Evolutionary conservation across 2,329 filamentous ascomycete genomes (phyloP), one percentile per base, ranked within the genome.

Genomic region (Monosporascus sp.): DNA sequence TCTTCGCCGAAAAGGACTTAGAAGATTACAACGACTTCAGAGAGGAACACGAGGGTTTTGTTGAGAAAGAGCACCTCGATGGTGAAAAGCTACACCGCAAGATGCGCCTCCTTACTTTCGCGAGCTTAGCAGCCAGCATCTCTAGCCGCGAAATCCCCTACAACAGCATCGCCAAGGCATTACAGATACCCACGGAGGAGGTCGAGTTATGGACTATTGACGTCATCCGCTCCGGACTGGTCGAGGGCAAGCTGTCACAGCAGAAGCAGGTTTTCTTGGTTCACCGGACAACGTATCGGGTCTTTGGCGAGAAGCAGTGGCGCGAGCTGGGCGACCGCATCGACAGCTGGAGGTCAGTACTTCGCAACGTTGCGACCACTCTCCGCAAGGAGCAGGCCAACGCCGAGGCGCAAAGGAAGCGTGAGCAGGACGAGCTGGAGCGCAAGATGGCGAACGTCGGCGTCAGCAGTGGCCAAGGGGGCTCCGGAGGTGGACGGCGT

Each of bases 201-300:
- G 91, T 97, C 43, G 94, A 99, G 81, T 88, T 93, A 82, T 99
- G 94, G 94, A 91, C 95, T 62, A 99, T 99, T 67, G 94, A 99
- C 71, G 92, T 95, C 63, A 97, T 99, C 75, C 90, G 94, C 62
- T 91, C 92, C 48, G 91, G 92, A 36, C 85, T 99, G 38, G 90
- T 99, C 50, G 94, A 99, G 78, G 94, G 94, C 70, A 96, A 96
- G 76, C 85, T 99, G 63, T 94, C 89, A 55, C 94, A 99, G 77
- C 83, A 93, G 70, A 91, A 91, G 71, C 84, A 90, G 70, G 89
- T 93, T 59, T 97, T 99, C 81, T 81, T 97, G 51, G 91, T 99
- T 58, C 94, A 99, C 80, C 86, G 94, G 70, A 91, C 91, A 65
- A 96, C 91, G 56, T 97, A 97, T 82, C 87, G 94, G 58, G 92